A percentile compares a stretch with the other conserved stretches of the same genome.
Evolutionary conservation across 2,329 filamentous ascomycete species (phyloP).

Genomic region (Apiospora pterosperma): DNA sequence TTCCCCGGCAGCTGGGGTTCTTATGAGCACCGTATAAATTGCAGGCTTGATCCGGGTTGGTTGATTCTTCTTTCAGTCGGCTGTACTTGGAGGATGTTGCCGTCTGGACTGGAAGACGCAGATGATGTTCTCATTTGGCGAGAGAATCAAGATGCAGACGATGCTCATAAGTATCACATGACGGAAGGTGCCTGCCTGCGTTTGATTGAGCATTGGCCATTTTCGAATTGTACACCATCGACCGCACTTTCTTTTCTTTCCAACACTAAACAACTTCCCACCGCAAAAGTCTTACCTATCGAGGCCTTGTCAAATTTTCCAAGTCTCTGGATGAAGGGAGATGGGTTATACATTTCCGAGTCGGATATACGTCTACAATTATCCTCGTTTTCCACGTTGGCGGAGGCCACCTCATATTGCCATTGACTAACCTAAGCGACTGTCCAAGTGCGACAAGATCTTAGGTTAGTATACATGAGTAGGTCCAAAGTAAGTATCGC

Average conservation of each 20-base stretch:
- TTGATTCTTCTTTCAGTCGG: neutral
- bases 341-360: neutral
- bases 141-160: neutral
- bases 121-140: neutral
- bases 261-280: neutral
- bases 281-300: too few relatives aligned
- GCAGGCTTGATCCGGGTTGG: neutral
- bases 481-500: too few relatives aligned
- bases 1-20: neutral
- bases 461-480: too few relatives aligned
- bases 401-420: too few relatives aligned
- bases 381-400: too few relatives aligned
- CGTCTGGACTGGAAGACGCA: neutral
- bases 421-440: too few relatives aligned
- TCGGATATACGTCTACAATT: too few relatives aligned
- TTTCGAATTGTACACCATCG: neutral
- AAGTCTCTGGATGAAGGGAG: neutral
- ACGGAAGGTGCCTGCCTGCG: neutral
- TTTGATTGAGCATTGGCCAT: neutral
- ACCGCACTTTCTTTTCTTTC: neutral
- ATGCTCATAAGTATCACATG: neutral
- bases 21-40: neutral
- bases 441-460: too few relatives aligned
- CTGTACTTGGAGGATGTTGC: neutral
- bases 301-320: neutral